Base-by-base conservation (phyloP, 140 eudicot genomes). In the Stevia rebaudiana region DNA sequence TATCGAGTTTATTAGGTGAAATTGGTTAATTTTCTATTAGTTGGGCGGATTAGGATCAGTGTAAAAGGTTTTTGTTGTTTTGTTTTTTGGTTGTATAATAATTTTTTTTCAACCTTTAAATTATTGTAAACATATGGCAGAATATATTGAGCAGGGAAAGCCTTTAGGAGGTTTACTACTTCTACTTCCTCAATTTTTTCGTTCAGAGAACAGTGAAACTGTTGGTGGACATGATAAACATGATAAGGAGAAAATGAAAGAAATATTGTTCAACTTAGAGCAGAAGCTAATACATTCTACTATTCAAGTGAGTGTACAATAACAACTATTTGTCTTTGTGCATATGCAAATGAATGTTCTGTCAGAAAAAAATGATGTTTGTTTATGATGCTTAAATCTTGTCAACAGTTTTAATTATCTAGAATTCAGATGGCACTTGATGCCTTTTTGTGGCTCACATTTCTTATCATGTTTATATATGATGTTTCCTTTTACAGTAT, bases 91-190 rank as follows among this genome's bases (percentile, higher is more conserved):
- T 42, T 71, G 6, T 72, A 8, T 63, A 15, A 23, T 65, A 42
- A 10, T 56, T 63, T 69, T 61, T 60, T 64, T 25, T 55, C 37
- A 18, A 21, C 31, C 49, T 17, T 50, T 39, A 33, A 44, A 49
- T 28, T 41, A 68, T 72, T 13, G 69, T 16, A 35, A 46, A 69
- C 30, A 52, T 58, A 35, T 80, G 76, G 77, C 86, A 92, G 98
- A 88, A 54, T 83, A 83, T 72, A 79, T 92, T 75, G 89, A 61
- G 47, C 83, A 81, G 86, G 88, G 69, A 66, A 90, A 88, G 83
- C 92, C 84, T 53, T 79, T 92, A 62, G 98, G 96, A 13, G 98
- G 98, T 25, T 61, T 92, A 61, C 71, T 92, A 55, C 80, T 92
- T 76, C 64, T 92, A 48, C 95, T 91, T 48, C 98, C 98, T 57